These are phyloP conservation scores for Mucor velutinosus DNA, from an alignment of 371 early-diverging fungal genomes.

Conservation along the genomic window DNA sequence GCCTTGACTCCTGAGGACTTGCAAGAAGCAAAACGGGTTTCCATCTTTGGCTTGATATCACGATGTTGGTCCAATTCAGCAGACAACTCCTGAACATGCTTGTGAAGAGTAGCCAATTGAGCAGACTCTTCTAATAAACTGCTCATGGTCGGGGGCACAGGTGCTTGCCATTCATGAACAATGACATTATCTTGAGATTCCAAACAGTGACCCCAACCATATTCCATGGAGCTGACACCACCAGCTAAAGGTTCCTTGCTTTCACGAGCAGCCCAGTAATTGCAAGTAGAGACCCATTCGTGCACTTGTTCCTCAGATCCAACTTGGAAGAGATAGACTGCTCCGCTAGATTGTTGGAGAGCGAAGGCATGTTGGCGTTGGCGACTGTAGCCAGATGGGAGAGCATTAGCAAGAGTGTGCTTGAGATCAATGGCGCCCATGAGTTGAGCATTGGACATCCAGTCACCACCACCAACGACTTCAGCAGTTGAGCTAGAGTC, in stretches of 20 bases:
- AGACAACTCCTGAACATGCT: slow-evolving; percentile 38
- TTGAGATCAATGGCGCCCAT: slow-evolving; percentile 70
- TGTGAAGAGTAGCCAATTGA: slow-evolving; percentile 34
- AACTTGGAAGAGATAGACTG: slow-evolving; percentile 85
- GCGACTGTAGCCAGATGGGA: slow-evolving; percentile 83
- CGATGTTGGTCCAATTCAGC: slow-evolving; percentile 43
- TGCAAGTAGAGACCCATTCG: slow-evolving; percentile 87
- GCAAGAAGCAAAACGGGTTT: slow-evolving; percentile 36
- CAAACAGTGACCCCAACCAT: slow-evolving; percentile 84
- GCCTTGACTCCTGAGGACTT: slow-evolving; percentile 59
- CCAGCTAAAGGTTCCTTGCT: slow-evolving; percentile 87
- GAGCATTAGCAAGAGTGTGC: slow-evolving; percentile 78
- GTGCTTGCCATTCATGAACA: slow-evolving; percentile 45
- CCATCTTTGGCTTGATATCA: slow-evolving; percentile 46
- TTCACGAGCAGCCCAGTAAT: slow-evolving; percentile 92
- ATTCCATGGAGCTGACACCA: slow-evolving; percentile 86
- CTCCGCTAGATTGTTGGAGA: slow-evolving; percentile 78
- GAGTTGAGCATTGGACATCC: slow-evolving; percentile 25
- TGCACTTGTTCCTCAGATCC: slow-evolving; percentile 65
- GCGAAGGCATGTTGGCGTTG: slow-evolving; percentile 84
- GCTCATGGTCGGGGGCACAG: slow-evolving; percentile 35
- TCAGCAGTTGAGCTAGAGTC: background rate
- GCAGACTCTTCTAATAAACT: slow-evolving; percentile 38
- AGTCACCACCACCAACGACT: slow-evolving; percentile 19
- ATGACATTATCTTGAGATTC: background rate